phyloP scores from a whole-genome alignment of 805 yeast species.

The Hanseniaspora pseudoguilliermondii region DNA sequence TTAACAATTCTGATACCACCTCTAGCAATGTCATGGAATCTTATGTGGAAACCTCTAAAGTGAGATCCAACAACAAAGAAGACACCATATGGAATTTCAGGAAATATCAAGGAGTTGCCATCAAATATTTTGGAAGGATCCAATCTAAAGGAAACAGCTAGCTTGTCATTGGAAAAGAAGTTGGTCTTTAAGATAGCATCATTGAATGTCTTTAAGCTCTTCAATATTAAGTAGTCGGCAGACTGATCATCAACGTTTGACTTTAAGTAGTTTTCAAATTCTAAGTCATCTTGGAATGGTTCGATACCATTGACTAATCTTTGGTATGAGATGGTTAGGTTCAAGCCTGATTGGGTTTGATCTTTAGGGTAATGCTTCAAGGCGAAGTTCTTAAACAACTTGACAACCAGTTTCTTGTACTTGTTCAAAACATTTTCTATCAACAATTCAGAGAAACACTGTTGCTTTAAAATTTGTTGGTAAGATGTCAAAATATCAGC shows the following conservation, averaged over 20 bases:
- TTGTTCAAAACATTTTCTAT: constrained; percentile 64
- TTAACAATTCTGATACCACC: constrained; percentile 96
- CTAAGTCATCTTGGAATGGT: constrained; percentile 61
- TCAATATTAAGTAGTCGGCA: constrained; percentile 62
- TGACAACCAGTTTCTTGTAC: constrained; percentile 60
- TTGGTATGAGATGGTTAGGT: constrained; percentile 64
- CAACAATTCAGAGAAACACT: constrained; percentile 78
- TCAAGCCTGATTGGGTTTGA: constrained; percentile 20
- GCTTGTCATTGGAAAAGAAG: constrained; percentile 85
- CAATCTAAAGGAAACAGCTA: constrained; percentile 85
- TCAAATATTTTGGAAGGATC: constrained; percentile 74
- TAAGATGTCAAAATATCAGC: constrained; percentile 50
- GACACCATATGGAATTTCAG: constrained; percentile 85
- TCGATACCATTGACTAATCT: constrained; percentile 58
- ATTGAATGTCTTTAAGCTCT: constrained; percentile 74
- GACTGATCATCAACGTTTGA: constrained; percentile 67
- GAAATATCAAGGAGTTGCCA: constrained; percentile 22
- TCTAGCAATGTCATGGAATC: constrained; percentile 94
- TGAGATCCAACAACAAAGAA: constrained; percentile 92
- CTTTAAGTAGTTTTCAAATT: constrained; percentile 54
- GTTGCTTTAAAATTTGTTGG: constrained; percentile 74
- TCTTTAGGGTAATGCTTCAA: constrained; percentile 54
- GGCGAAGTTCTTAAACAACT: constrained; percentile 82
- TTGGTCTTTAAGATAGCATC: constrained; percentile 81
- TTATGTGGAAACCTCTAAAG: constrained; percentile 91